Conservation (phyloP, 108 stramenopile genomes). For the Cyclotella cryptica region DNA sequence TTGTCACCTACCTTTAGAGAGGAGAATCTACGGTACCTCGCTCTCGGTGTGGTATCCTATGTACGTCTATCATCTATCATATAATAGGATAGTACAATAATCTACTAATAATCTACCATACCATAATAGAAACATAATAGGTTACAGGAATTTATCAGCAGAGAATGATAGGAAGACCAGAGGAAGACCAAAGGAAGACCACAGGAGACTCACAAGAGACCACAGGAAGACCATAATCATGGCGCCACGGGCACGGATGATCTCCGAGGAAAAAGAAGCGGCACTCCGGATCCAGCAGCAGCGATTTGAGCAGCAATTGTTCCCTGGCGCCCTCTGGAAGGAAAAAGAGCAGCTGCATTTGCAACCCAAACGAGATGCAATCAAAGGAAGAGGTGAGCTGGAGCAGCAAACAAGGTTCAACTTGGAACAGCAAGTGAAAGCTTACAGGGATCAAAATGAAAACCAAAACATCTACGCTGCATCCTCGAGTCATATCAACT, state of each 20-base stretch:
- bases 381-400: background rate
- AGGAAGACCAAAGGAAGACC: too few species aligned
- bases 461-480: background rate
- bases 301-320: constrained; percentile 38
- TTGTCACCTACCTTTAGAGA: too few species aligned
- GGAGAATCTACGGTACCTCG: too few species aligned
- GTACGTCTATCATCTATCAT: too few species aligned
- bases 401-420: background rate
- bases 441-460: background rate
- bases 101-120: too few species aligned
- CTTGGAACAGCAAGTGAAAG: background rate
- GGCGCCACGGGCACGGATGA: background rate
- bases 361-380: background rate
- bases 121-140: too few species aligned
- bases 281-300: constrained; percentile 22
- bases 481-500: background rate
- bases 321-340: background rate
- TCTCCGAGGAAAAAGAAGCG: background rate
- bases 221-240: background rate
- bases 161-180: too few species aligned
- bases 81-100: too few species aligned
- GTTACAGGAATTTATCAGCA: too few species aligned
- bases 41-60: too few species aligned
- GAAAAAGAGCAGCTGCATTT: background rate
- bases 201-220: too few species aligned